Evolutionary conservation across 2,329 filamentous ascomycete genomes (phyloP).

Genomic region (Trichoderma afroharzianum): DNA sequence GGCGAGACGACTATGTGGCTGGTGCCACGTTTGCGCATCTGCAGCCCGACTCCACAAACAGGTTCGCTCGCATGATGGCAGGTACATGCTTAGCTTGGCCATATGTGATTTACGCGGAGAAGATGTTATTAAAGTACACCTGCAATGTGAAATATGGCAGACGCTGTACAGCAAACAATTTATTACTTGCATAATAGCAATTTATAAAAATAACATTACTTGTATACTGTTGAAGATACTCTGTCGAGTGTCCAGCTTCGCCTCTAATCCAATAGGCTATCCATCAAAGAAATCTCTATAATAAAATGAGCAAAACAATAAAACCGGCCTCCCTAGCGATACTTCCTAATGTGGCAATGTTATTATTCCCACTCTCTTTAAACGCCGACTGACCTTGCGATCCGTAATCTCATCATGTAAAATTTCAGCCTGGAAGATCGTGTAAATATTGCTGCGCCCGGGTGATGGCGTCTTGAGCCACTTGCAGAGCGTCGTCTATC

Average conservation of each 20-base stretch:
- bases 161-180: neutral
- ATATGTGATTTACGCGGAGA: neutral
- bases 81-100: neutral
- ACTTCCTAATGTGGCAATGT: neutral
- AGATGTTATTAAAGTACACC: neutral
- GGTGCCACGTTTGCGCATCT: slow-evolving; percentile 12
- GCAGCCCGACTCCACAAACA: slow-evolving; percentile 2
- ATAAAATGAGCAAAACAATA: neutral
- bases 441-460: slow-evolving; percentile 32
- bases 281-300: neutral
- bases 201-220: neutral
- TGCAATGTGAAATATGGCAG: neutral
- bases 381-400: slow-evolving; percentile 13
- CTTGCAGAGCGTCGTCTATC: slow-evolving; percentile 26
- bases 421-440: slow-evolving; percentile 21
- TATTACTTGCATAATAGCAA: neutral
- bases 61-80: neutral
- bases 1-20: slow-evolving; percentile 33
- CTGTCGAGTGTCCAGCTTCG: neutral
- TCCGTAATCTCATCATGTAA: neutral
- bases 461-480: slow-evolving; percentile 31
- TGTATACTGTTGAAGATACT: neutral
- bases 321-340: neutral
- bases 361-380: neutral
- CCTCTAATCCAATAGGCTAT: neutral